Evolutionary conservation across 176 grass and related monocot species (phyloP).

Genomic region (Oryza australiensis): DNA sequence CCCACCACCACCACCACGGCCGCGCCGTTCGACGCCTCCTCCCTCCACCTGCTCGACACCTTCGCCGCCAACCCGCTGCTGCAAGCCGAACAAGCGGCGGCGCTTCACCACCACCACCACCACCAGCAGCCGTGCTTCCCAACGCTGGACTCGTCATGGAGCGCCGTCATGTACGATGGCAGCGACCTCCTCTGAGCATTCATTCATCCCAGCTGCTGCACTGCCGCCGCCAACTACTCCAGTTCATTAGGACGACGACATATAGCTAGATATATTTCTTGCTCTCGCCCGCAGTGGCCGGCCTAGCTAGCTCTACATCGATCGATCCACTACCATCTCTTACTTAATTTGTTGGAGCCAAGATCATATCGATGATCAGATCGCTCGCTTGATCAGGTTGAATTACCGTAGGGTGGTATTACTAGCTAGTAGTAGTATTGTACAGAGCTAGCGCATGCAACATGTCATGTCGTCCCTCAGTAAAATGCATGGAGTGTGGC

Average conservation of each 20-base stretch:
- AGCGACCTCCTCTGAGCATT: neutral
- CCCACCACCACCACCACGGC: neutral
- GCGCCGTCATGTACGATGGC: conserved; percentile 46
- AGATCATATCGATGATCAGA: neutral
- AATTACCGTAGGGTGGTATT: neutral
- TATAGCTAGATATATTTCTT: neutral
- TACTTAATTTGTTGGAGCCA: no score
- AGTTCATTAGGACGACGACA: neutral
- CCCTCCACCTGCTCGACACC: neutral
- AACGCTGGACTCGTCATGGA: conserved; percentile 72
- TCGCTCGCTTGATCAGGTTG: neutral
- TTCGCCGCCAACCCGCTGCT: neutral
- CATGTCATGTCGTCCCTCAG: neutral
- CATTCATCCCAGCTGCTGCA: neutral
- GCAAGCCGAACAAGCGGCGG: neutral
- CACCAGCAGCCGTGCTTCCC: conserved; percentile 50
- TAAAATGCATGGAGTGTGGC: neutral
- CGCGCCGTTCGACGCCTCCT: conserved; percentile 26
- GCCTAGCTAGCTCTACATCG: neutral
- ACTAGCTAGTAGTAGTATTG: neutral
- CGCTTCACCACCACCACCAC: conserved; percentile 13
- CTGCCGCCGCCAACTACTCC: neutral
- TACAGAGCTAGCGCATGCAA: neutral
- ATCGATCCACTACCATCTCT: no score
- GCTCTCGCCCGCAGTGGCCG: no score